phyloP scores from a whole-genome alignment of 169 alveolate genomes.

The Cryptosporidium sp. region DNA sequence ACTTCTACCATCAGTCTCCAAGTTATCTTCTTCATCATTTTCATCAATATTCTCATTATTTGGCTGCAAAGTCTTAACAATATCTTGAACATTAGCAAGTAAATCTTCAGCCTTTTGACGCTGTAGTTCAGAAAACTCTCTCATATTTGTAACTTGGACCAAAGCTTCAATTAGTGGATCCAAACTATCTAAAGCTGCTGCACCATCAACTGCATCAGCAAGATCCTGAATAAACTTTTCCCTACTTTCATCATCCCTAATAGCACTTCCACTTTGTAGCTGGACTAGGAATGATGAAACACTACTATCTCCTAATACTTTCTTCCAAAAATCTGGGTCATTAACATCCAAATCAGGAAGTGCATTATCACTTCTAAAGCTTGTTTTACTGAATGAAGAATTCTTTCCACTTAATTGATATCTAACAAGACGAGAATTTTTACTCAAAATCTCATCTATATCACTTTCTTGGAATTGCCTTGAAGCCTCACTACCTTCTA shows the following conservation, averaged over 20 bases:
- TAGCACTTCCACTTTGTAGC: conserved; percentile 74
- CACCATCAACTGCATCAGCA: conserved; percentile 70
- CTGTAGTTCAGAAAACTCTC: conserved; percentile 67
- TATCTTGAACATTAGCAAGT: conserved; percentile 69
- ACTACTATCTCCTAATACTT: conserved; percentile 79
- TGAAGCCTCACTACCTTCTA: conserved; percentile 85
- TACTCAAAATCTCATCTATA: conserved; percentile 86
- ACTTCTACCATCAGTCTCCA: conserved; percentile 19
- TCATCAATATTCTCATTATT: conserved; percentile 51
- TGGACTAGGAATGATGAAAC: conserved; percentile 70
- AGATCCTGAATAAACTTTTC: conserved; percentile 70
- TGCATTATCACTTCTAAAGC: conserved; percentile 84
- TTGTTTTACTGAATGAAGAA: conserved; percentile 83
- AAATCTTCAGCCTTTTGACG: conserved; percentile 72
- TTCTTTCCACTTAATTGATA: conserved; percentile 84
- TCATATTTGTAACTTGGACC: conserved; percentile 74
- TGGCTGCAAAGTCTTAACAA: conserved; percentile 70
- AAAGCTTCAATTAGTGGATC: conserved; percentile 72
- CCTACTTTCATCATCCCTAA: conserved; percentile 70
- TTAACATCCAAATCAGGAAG: conserved; percentile 84
- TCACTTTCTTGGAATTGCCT: conserved; percentile 84
- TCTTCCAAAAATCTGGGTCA: conserved; percentile 89
- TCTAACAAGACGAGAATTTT: conserved; percentile 83
- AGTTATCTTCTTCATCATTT: conserved; percentile 4
- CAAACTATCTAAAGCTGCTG: conserved; percentile 73